phyloP scores from a whole-genome alignment of 2,329 filamentous ascomycete genomes.

The Sporothrix globosa region DNA sequence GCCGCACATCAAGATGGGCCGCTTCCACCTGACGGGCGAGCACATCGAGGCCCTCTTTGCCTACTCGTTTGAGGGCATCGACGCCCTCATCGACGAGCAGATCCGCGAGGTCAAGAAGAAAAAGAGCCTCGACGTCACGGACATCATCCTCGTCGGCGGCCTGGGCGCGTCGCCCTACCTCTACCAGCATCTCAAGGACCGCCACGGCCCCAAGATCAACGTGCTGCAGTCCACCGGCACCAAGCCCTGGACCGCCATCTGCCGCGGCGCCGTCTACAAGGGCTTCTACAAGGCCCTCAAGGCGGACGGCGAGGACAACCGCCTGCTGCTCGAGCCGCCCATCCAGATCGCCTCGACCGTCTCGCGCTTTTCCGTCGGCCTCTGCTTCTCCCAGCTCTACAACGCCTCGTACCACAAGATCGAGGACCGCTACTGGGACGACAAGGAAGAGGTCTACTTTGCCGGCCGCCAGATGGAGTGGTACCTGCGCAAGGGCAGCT shows the following conservation, averaged over 20 bases:
- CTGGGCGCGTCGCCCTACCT: constrained; percentile 55
- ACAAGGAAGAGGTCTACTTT: constrained; percentile 31
- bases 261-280: constrained; percentile 56
- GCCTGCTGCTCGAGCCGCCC: constrained; percentile 27
- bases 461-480: constrained; percentile 33
- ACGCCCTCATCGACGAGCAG: constrained; percentile 46
- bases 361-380: constrained; percentile 31
- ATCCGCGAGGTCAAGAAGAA: constrained; percentile 27
- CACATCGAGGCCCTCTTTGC: constrained; percentile 41
- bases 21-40: constrained; percentile 41
- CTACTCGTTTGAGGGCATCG: constrained; percentile 49
- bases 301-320: constrained; percentile 24
- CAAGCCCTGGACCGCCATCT: constrained; percentile 52
- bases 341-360: constrained; percentile 32
- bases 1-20: constrained; percentile 32
- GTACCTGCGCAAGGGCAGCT: constrained; percentile 32
- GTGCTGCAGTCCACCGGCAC: constrained; percentile 48
- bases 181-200: constrained; percentile 46
- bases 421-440: constrained; percentile 32
- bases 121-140: constrained; percentile 35
- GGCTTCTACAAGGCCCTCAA: constrained; percentile 29
- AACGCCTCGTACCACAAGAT: constrained; percentile 18
- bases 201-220: constrained; percentile 50
- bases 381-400: constrained; percentile 30
- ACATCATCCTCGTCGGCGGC: constrained; percentile 54